Evolutionary conservation across 257 asterid genomes (phyloP).

Genomic region (Fraxinus pennsylvanica): DNA sequence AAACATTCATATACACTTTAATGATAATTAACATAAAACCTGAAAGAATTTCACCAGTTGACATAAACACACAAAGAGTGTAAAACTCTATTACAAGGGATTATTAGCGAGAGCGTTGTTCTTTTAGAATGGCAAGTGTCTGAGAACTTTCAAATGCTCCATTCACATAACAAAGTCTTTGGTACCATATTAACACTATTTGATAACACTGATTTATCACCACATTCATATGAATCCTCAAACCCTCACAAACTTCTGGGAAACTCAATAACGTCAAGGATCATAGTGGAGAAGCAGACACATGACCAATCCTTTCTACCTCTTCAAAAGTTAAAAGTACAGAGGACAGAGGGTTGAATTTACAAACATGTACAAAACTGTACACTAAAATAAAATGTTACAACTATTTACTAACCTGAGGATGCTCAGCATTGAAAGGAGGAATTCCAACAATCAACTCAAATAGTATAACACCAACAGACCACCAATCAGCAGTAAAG

Average conservation of each 20-base stretch:
- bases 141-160: not conserved
- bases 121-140: not conserved
- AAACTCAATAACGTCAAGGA: not conserved
- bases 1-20: not conserved
- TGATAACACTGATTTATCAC: not conserved
- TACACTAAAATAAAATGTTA: too few species aligned
- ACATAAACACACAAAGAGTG: not conserved
- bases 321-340: too few species aligned
- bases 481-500: conserved; percentile 99
- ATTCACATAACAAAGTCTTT: not conserved
- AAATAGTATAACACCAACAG: conserved; percentile 92
- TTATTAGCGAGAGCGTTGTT: not conserved
- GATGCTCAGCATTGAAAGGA: conserved; percentile 98
- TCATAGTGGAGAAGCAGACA: not conserved
- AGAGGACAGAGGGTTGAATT: too few species aligned
- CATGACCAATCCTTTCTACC: not conserved
- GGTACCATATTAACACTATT: not conserved
- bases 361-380: not conserved
- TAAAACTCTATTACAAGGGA: not conserved
- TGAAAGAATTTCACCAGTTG: not conserved
- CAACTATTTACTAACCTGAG: conserved; percentile 63
- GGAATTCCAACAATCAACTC: conserved; percentile 98
- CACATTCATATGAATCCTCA: not conserved
- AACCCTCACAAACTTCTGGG: not conserved
- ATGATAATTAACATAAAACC: not conserved